Conservation (phyloP, 2,329 filamentous ascomycete genomes). For the Colletotrichum sp. region DNA sequence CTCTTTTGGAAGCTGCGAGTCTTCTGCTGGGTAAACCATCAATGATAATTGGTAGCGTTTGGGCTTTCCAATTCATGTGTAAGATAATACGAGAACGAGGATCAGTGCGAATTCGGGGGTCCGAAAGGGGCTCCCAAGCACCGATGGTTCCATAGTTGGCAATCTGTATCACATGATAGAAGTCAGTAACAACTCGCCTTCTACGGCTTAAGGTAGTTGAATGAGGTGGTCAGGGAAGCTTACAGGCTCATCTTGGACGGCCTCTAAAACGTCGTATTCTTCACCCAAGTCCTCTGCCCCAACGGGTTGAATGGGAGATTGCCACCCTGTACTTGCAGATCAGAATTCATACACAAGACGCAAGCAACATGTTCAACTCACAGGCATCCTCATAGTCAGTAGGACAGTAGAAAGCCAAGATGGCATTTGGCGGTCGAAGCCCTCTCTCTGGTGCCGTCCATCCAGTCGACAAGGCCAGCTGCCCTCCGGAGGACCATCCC, state of each 20-base stretch:
- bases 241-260: conserved; percentile 17
- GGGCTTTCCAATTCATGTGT: conserved; percentile 47
- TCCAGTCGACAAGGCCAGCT: conserved; percentile 46
- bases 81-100: conserved; percentile 40
- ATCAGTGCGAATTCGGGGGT: conserved; percentile 27
- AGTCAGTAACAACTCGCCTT: background rate
- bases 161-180: background rate
- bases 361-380: background rate
- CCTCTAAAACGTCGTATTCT: conserved; percentile 31
- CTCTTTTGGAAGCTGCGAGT: background rate
- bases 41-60: conserved; percentile 40
- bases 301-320: conserved; percentile 21
- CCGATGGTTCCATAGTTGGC: background rate
- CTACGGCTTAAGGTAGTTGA: background rate
- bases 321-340: conserved; percentile 3
- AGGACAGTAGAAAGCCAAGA: conserved; percentile 5
- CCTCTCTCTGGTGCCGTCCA: conserved; percentile 37
- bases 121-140: conserved; percentile 3
- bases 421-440: conserved; percentile 35
- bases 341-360: background rate
- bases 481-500: conserved; percentile 55
- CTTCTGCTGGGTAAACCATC: conserved; percentile 26
- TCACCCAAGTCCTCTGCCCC: background rate
- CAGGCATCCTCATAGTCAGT: conserved; percentile 15
- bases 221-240: background rate